These are phyloP conservation scores for Colletotrichum tabaci DNA, from an alignment of 2,329 filamentous ascomycete genomes.

Conservation along the genomic window DNA sequence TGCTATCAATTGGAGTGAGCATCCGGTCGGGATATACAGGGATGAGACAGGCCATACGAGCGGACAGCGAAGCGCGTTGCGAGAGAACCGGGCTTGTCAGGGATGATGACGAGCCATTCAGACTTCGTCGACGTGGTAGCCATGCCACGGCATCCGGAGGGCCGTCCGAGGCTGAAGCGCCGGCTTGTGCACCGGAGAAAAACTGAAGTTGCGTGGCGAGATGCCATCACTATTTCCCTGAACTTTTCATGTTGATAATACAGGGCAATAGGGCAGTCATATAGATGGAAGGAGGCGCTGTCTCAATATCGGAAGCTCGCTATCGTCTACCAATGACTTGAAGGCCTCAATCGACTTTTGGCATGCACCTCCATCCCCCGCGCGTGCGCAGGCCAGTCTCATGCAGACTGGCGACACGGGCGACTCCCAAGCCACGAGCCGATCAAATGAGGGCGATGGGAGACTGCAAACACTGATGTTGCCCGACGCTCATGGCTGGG, in stretches of 20 bases:
- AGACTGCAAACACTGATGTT: background rate
- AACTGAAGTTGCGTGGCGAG: too few relatives aligned
- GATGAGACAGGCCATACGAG: constrained; percentile 61
- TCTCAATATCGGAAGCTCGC: too few relatives aligned
- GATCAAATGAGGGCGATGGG: background rate
- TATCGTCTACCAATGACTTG: too few relatives aligned
- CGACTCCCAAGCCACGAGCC: background rate
- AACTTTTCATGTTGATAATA: too few relatives aligned
- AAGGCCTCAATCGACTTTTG: too few relatives aligned
- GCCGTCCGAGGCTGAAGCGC: too few relatives aligned
- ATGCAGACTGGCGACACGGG: background rate
- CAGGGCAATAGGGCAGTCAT: too few relatives aligned
- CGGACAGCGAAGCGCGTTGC: constrained; percentile 75
- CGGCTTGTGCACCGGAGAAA: too few relatives aligned
- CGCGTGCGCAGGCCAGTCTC: background rate
- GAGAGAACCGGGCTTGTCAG: constrained; percentile 73
- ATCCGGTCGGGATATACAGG: constrained; percentile 21
- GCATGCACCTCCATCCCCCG: too few relatives aligned
- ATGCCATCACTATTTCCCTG: too few relatives aligned
- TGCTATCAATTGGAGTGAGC: constrained; percentile 27
- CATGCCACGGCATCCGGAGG: background rate
- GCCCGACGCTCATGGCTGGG: background rate
- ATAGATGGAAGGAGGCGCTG: too few relatives aligned
- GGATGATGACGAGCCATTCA: constrained; percentile 79
- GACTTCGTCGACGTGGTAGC: constrained; percentile 53